phyloP scores from a whole-genome alignment of 805 yeast species.

The Kuraishia hungarica region DNA sequence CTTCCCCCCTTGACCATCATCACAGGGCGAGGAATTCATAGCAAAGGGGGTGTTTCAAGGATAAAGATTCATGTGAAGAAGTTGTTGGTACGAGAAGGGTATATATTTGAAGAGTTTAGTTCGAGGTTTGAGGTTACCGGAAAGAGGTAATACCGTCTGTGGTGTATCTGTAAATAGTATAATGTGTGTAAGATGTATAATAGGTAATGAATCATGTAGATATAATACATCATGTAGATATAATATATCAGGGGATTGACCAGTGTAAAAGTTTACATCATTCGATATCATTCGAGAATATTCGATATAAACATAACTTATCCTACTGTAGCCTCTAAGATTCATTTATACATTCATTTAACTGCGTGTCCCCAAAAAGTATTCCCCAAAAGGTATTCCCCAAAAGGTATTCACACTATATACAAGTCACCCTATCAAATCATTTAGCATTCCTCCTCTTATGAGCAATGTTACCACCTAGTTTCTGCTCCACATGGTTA shows the following conservation, averaged over 20 bases:
- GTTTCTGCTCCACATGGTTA: slow-evolving; percentile 23
- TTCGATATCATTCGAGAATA: no score
- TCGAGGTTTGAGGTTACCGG: background rate
- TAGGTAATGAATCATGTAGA: no score
- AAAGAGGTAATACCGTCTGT: background rate
- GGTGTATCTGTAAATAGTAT: no score
- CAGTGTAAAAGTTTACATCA: no score
- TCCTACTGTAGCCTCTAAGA: no score
- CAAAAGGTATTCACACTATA: background rate
- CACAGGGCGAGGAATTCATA: slow-evolving; percentile 2
- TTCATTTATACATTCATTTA: background rate
- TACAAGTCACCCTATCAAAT: background rate
- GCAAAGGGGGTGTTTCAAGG: background rate
- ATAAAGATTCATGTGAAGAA: background rate
- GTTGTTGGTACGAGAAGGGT: background rate
- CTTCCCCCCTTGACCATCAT: background rate
- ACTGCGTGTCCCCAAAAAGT: background rate
- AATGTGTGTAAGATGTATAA: no score
- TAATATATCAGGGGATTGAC: no score
- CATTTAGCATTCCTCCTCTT: slow-evolving; percentile 3
- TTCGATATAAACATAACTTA: no score
- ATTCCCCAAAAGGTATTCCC: no score
- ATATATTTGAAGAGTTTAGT: background rate
- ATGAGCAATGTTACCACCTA: slow-evolving; percentile 27
- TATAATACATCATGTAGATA: no score